These are phyloP conservation scores for Trichophyton mentagrophytes DNA, from an alignment of 2,329 filamentous ascomycete species.

Conservation along the genomic window DNA sequence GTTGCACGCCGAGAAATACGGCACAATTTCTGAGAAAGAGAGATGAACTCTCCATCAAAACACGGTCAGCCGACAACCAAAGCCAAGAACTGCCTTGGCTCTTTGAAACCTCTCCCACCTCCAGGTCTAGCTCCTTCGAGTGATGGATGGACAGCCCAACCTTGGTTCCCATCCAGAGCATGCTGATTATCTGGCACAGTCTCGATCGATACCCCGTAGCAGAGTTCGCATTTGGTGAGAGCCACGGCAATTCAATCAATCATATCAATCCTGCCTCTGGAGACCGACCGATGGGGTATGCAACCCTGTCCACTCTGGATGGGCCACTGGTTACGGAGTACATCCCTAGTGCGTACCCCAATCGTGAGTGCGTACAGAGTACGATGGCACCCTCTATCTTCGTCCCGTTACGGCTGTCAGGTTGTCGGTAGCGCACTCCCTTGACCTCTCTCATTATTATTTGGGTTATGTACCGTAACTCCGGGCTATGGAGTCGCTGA, in stretches of 20 bases:
- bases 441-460: not conserved
- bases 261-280: not conserved
- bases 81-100: constrained; percentile 5
- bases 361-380: not conserved
- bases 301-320: not conserved
- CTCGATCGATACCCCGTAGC: not conserved
- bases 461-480: constrained; percentile 3
- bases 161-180: not conserved
- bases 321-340: not conserved
- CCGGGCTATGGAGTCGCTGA: not conserved
- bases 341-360: not conserved
- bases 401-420: not conserved
- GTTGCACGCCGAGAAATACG: constrained; percentile 19
- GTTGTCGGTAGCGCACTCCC: not conserved
- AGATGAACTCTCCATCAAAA: not conserved
- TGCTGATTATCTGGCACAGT: not conserved
- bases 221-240: not conserved
- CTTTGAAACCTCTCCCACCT: not conserved
- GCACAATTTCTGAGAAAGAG: not conserved
- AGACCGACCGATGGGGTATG: not conserved
- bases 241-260: not conserved
- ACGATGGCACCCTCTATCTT: not conserved
- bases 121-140: constrained; percentile 4
- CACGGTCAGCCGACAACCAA: constrained; percentile 6
- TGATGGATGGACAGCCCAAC: not conserved